Evolutionary conservation across 441 rosid species (phyloP), one percentile per base, ranked within the genome.

Genomic region (Corymbia calophylla): DNA sequence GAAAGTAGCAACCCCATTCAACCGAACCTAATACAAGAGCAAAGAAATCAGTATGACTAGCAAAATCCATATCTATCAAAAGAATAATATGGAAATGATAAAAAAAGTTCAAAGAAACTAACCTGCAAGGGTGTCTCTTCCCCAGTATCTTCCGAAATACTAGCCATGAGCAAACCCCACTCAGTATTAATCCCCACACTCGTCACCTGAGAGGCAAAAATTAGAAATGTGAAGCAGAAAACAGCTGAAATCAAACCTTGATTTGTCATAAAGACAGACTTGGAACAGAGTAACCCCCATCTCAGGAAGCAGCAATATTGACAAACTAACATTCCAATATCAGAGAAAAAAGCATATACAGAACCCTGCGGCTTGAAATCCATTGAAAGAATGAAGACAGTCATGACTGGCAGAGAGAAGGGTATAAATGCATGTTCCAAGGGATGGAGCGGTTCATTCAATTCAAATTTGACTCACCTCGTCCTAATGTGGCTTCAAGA

Each of bases 91-190:
- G 8, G 62, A 86, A 51, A 44, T 77, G 53, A 44, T 23, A 77
- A 23, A 44, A 77, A 3, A 2, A 77, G 51, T 39, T 1, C 39
- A 85, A 91, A 82, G 86, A 87, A 89, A 89, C 88, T 82, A 87
- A 96, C 99, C 96, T 98, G 99, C 95, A 98, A 93, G 3, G 99
- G 99, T 66, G 99, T 98, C 94, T 98, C 99, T 95, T 97, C 99
- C 90, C 98, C 99, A 89, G 94, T 96, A 93, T 98, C 99, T 93
- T 97, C 99, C 9, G 99, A 98, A 88, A 97, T 95, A 90, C 97
- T 97, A 90, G 99, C 97, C 99, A 98, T 97, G 68, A 96, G 97
- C 91, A 98, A 90, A 68, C 99, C 99, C 99, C 99, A 98, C 89
- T 98, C 99, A 25, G 99, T 98, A 93, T 96, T 96, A 48, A 94